phyloP scores from a whole-genome alignment of 768 basidiomycete genomes.

The Dentipellis sp. region DNA sequence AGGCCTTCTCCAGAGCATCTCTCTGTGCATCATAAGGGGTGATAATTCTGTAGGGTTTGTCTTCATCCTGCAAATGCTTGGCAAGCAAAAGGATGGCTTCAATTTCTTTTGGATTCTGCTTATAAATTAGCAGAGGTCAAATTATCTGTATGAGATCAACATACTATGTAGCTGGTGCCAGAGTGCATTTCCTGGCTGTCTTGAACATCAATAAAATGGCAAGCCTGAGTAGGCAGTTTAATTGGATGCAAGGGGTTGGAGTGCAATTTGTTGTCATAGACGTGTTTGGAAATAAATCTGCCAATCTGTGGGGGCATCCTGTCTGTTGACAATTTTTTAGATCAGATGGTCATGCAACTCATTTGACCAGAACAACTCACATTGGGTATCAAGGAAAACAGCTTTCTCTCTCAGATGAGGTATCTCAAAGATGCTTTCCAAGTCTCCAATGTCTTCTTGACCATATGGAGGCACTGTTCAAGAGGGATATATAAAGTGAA shows the following conservation, averaged over 20 bases:
- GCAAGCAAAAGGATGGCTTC: conserved; percentile 50
- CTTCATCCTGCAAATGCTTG: conserved; percentile 39
- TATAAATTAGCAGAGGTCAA: neutral
- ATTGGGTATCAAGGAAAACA: conserved; percentile 65
- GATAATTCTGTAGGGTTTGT: conserved; percentile 52
- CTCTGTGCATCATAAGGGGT: conserved; percentile 80
- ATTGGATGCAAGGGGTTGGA: conserved; percentile 45
- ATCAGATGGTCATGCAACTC: neutral
- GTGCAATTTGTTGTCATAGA: conserved; percentile 55
- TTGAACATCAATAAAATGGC: conserved; percentile 54
- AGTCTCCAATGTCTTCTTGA: conserved; percentile 51
- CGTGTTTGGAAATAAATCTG: conserved; percentile 52
- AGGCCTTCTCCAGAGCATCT: conserved; percentile 41
- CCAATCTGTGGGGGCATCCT: conserved; percentile 82
- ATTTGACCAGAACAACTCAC: conserved; percentile 29
- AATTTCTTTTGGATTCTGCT: conserved; percentile 54
- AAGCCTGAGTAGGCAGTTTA: conserved; percentile 34
- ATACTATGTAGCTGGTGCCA: conserved; percentile 32
- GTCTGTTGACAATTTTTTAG: conserved; percentile 33
- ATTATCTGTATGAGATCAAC: neutral
- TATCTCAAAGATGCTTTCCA: conserved; percentile 77
- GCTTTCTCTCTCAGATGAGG: conserved; percentile 40
- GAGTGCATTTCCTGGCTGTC: conserved; percentile 25
- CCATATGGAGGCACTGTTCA: conserved; percentile 79
- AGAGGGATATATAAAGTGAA: neutral